Evolutionary conservation across 352 stramenopile genomes (phyloP).

Genomic region (Globisporangium camurandrum): DNA sequence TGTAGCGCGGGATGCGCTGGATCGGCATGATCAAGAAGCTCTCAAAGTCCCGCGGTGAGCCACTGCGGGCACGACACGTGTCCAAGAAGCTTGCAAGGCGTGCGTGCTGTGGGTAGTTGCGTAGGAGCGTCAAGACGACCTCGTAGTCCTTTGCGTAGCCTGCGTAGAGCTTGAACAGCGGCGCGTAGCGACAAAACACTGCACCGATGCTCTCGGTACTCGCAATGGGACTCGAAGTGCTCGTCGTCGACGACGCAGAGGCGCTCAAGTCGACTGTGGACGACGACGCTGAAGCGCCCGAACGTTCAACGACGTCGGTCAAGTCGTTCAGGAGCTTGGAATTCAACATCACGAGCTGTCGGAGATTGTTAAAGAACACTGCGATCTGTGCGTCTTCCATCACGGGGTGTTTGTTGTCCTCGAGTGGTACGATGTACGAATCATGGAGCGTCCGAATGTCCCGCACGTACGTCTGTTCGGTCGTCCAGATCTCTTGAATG

Average conservation of each 20-base stretch:
- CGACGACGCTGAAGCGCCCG: background rate
- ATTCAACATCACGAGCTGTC: constrained; percentile 80
- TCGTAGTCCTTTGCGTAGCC: constrained; percentile 82
- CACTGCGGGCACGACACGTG: constrained; percentile 39
- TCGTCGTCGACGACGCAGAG: constrained; percentile 1
- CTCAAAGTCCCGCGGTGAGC: constrained; percentile 63
- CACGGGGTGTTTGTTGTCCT: constrained; percentile 71
- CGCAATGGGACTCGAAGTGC: constrained; percentile 18
- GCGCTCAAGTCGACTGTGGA: background rate
- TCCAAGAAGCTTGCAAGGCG: constrained; percentile 45
- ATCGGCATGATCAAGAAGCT: constrained; percentile 90
- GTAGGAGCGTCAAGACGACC: constrained; percentile 52
- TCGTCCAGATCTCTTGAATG: constrained; percentile 75
- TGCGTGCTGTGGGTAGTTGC: constrained; percentile 43
- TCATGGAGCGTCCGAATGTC: constrained; percentile 73
- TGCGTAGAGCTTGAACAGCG: constrained; percentile 78
- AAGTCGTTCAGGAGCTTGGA: constrained; percentile 76
- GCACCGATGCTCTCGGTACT: constrained; percentile 47
- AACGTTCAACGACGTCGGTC: constrained; percentile 38
- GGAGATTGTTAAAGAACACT: constrained; percentile 83
- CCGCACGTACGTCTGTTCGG: constrained; percentile 68
- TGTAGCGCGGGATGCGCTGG: constrained; percentile 89
- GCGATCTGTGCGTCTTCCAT: constrained; percentile 81
- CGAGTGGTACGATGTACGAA: constrained; percentile 73
- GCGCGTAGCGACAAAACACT: constrained; percentile 74